These are phyloP conservation scores for Syncephalastrum contaminatum DNA, from an alignment of 371 early-diverging fungal species.

Conservation along the genomic window DNA sequence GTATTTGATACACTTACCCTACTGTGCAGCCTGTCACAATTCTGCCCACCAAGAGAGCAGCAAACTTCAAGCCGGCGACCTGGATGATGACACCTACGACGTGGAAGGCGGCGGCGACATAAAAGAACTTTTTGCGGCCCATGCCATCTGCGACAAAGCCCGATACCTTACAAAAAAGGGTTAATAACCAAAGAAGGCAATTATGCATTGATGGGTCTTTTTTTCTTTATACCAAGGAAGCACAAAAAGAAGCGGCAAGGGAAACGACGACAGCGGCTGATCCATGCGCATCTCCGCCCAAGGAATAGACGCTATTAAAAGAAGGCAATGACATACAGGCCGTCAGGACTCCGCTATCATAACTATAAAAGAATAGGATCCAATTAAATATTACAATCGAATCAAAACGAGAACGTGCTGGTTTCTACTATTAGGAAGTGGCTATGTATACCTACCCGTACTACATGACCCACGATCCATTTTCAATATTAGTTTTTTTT, in stretches of 20 bases:
- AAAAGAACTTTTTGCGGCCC: slow-evolving; percentile 37
- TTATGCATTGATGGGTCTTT: slow-evolving; percentile 27
- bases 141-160: slow-evolving; percentile 38
- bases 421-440: too few relatives aligned
- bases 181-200: slow-evolving; percentile 40
- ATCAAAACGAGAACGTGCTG: neutral
- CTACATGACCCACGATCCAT: slow-evolving; percentile 11
- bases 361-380: slow-evolving; percentile 22
- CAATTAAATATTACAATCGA: neutral
- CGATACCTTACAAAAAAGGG: slow-evolving; percentile 19
- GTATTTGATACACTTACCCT: slow-evolving; percentile 44
- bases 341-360: slow-evolving; percentile 48
- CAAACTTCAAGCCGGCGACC: slow-evolving; percentile 43
- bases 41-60: slow-evolving; percentile 70
- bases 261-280: slow-evolving; percentile 28
- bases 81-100: slow-evolving; percentile 71
- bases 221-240: slow-evolving; percentile 27
- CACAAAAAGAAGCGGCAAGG: slow-evolving; percentile 28
- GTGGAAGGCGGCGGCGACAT: slow-evolving; percentile 64
- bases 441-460: slow-evolving; percentile 25
- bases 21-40: slow-evolving; percentile 64
- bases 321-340: slow-evolving; percentile 42
- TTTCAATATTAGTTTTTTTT: neutral
- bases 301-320: slow-evolving; percentile 26
- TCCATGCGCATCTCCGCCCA: slow-evolving; percentile 17